Evolutionary conservation across 331 rosid genomes (phyloP).

Genomic region (Malus hybrid): DNA sequence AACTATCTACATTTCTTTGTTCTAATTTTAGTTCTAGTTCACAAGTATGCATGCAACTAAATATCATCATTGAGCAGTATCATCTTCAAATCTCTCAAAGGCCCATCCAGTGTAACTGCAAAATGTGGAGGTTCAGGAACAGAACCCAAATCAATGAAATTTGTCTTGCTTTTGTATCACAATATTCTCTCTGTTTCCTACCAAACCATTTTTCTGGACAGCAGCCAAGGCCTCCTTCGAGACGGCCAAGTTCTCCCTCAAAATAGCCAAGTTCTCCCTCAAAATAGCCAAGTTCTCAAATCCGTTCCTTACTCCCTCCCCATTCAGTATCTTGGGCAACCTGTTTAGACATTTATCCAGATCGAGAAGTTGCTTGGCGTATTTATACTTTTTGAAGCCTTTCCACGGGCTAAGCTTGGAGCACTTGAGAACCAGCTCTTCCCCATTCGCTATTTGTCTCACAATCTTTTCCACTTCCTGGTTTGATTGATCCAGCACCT

Average conservation of each 20-base stretch:
- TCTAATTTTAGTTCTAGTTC: too few species aligned
- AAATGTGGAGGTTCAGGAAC: background rate
- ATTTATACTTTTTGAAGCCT: background rate
- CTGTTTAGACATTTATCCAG: background rate
- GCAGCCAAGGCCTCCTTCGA: background rate
- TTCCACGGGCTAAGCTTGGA: background rate
- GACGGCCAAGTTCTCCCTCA: too few species aligned
- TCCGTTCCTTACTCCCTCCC: background rate
- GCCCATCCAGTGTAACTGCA: background rate
- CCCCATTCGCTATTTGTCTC: background rate
- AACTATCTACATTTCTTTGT: too few species aligned
- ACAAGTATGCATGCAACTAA: too few species aligned
- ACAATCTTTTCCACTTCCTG: background rate
- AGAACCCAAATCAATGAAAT: background rate
- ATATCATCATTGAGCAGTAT: constrained; percentile 10
- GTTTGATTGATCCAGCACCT: background rate
- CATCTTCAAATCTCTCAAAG: constrained; percentile 10
- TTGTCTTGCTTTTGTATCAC: background rate
- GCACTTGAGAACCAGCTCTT: background rate
- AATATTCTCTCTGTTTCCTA: background rate
- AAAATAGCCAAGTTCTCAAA: too few species aligned
- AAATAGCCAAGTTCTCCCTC: too few species aligned
- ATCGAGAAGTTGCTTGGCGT: background rate
- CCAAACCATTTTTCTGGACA: too few species aligned
- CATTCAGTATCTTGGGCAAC: background rate